These are phyloP conservation scores for Aspergillus unguis DNA, from an alignment of 2,329 filamentous ascomycete species.

Conservation along the genomic window DNA sequence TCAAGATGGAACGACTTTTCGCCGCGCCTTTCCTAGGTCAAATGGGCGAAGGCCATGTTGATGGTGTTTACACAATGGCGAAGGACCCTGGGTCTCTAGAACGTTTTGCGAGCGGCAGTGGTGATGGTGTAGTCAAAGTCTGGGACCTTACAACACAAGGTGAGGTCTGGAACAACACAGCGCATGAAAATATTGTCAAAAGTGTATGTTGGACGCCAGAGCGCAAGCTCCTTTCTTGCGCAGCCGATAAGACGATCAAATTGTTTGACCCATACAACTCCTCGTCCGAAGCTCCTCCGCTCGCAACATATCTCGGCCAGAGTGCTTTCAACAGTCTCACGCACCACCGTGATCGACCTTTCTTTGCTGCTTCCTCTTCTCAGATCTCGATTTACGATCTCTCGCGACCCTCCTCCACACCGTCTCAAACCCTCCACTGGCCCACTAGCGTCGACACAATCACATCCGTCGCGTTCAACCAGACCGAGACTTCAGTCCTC, in stretches of 20 bases:
- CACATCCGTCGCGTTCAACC: constrained; percentile 83
- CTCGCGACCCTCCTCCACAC: constrained; percentile 69
- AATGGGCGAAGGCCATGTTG: constrained; percentile 85
- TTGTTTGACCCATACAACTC: constrained; percentile 86
- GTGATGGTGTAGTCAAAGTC: constrained; percentile 90
- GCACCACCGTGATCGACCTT: constrained; percentile 73
- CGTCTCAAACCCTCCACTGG: constrained; percentile 80
- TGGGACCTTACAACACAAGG: constrained; percentile 75
- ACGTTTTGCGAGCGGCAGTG: constrained; percentile 75
- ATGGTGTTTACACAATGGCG: constrained; percentile 78
- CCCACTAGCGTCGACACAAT: constrained; percentile 88
- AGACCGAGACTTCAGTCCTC: constrained; percentile 86
- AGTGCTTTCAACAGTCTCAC: constrained; percentile 80
- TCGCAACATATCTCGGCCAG: constrained; percentile 79
- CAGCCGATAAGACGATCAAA: constrained; percentile 81
- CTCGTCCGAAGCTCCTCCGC: constrained; percentile 63
- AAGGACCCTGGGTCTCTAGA: constrained; percentile 74
- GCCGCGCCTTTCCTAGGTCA: constrained; percentile 79
- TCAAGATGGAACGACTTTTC: constrained; percentile 92
- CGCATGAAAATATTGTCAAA: constrained; percentile 93
- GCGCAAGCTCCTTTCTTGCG: constrained; percentile 80
- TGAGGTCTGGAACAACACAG: constrained; percentile 73
- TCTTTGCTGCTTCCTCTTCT: constrained; percentile 73
- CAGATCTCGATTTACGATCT: constrained; percentile 87
- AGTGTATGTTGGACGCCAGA: constrained; percentile 85